A percentile compares a stretch with the other conserved stretches of the same genome.
These are phyloP conservation scores for Lablab purpureus DNA, from an alignment of 306 rosid species.

Conservation along the genomic window DNA sequence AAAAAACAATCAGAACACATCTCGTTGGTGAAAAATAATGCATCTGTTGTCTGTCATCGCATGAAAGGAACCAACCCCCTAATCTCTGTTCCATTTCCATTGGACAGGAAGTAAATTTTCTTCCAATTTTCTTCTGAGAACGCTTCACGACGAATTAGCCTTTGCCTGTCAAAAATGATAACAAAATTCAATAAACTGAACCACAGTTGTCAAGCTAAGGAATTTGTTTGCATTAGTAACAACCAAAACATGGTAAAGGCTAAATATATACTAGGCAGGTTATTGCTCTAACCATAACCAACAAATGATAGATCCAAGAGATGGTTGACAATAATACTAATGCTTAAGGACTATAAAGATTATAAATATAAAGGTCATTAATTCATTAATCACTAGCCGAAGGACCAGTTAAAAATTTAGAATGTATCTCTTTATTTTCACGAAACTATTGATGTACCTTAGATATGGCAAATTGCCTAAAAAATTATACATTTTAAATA, in stretches of 20 bases:
- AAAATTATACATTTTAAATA: conserved; percentile 30
- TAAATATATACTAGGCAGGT: not conserved
- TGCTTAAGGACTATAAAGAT: conserved; percentile 2
- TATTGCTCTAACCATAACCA: conserved; percentile 27
- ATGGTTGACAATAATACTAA: conserved; percentile 26
- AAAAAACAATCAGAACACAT: conserved; percentile 26
- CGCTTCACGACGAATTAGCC: conserved; percentile 76
- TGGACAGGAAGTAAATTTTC: conserved; percentile 77
- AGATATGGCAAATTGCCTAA: conserved; percentile 22
- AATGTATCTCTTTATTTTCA: conserved; percentile 16
- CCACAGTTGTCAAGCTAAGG: conserved; percentile 14
- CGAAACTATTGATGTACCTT: not conserved
- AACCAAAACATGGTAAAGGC: conserved; percentile 20
- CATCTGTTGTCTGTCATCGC: conserved; percentile 56
- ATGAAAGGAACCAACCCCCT: conserved; percentile 82
- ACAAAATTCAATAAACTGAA: conserved; percentile 38
- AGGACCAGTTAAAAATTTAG: conserved; percentile 13
- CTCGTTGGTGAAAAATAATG: conserved; percentile 13
- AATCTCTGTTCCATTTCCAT: conserved; percentile 94
- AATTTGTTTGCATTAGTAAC: conserved; percentile 27
- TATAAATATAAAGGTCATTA: not conserved
- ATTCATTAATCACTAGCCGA: not conserved
- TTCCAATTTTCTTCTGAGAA: conserved; percentile 92
- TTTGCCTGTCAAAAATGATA: conserved; percentile 71
- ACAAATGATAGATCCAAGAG: conserved; percentile 7